phyloP scores from a whole-genome alignment of 352 stramenopile species.

The Globisporangium megalacanthum region DNA sequence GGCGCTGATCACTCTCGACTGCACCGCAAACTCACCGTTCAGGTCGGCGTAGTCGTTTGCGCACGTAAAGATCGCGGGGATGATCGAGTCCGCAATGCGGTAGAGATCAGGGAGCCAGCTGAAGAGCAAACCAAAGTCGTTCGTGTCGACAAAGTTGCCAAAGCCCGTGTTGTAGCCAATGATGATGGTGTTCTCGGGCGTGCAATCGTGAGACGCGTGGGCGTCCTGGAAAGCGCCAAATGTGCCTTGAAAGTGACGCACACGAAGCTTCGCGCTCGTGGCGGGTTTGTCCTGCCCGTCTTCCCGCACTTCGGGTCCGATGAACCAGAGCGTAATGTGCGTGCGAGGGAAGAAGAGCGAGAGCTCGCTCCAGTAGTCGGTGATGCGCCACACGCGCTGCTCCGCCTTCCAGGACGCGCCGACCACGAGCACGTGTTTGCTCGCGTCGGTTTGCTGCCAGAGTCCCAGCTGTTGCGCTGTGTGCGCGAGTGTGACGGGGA shows the following conservation, averaged over 20 bases:
- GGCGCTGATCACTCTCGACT: slow-evolving; percentile 51
- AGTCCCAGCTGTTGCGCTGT: slow-evolving; percentile 30
- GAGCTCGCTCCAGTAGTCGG: slow-evolving; percentile 64
- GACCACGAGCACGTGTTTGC: slow-evolving; percentile 41
- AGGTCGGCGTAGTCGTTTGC: slow-evolving; percentile 77
- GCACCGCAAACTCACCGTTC: slow-evolving; percentile 72
- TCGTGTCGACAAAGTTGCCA: slow-evolving; percentile 67
- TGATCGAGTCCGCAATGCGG: slow-evolving; percentile 38
- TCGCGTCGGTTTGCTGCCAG: background rate
- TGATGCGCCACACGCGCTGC: slow-evolving; percentile 61
- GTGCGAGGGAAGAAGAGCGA: slow-evolving; percentile 26
- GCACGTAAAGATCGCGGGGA: slow-evolving; percentile 67
- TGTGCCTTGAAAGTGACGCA: slow-evolving; percentile 37
- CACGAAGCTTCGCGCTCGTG: slow-evolving; percentile 18
- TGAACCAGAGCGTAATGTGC: slow-evolving; percentile 48
- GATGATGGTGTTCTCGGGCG: slow-evolving; percentile 38
- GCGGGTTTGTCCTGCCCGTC: slow-evolving; percentile 2
- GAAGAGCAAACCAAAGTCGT: slow-evolving; percentile 44
- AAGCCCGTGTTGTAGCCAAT: slow-evolving; percentile 77
- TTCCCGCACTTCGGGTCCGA: slow-evolving; percentile 46
- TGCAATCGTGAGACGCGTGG: slow-evolving; percentile 24
- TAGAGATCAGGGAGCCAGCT: slow-evolving; percentile 70
- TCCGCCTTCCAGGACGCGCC: slow-evolving; percentile 65
- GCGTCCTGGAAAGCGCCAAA: slow-evolving; percentile 44
- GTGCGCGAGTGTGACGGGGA: slow-evolving; percentile 61